Evolutionary conservation across 176 grass and related monocot species (phyloP).

Genomic region (Luzula sylvatica): DNA sequence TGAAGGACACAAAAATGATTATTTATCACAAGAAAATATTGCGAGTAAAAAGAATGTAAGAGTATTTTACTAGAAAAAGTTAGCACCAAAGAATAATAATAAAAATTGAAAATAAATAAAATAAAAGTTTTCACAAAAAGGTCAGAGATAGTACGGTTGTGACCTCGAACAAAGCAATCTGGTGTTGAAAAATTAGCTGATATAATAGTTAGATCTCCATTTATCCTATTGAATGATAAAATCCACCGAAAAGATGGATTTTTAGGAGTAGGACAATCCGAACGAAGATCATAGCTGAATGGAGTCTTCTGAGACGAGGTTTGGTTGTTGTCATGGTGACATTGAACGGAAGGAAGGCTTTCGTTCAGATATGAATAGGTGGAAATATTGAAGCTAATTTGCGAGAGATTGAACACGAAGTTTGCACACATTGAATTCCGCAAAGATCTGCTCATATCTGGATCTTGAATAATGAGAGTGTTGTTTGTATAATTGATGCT

Average conservation of each 20-base stretch:
- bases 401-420: neutral
- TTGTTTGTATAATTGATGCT: neutral
- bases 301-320: neutral
- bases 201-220: neutral
- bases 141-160: too few relatives aligned
- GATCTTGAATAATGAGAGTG: neutral
- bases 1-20: too few relatives aligned
- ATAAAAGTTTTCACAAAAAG: too few relatives aligned
- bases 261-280: neutral
- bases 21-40: too few relatives aligned
- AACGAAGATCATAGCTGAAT: neutral
- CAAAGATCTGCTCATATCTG: neutral
- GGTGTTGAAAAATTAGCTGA: neutral
- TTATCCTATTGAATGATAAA: neutral
- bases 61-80: too few relatives aligned
- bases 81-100: too few relatives aligned
- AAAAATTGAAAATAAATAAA: too few relatives aligned
- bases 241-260: neutral
- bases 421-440: neutral
- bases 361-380: neutral
- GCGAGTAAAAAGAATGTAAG: too few relatives aligned
- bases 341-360: constrained; percentile 1
- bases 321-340: neutral
- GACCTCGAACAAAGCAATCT: too few relatives aligned
- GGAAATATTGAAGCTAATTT: neutral